Evolutionary conservation across 371 early-diverging fungal species (phyloP).

Genomic region (Haplosporangium sp.): DNA sequence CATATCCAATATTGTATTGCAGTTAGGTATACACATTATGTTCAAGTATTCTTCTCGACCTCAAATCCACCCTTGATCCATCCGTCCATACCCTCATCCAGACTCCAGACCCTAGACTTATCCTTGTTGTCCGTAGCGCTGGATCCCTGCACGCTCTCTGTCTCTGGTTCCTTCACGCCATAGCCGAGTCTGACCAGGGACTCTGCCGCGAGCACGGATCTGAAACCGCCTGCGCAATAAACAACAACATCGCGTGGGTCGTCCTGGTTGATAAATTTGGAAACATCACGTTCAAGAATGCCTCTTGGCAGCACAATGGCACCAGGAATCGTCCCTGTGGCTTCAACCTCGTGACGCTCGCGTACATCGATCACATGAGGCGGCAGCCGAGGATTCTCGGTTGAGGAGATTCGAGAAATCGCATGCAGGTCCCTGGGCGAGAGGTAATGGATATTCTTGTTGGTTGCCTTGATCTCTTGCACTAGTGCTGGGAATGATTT

Average conservation of each 20-base stretch:
- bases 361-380: constrained; percentile 57
- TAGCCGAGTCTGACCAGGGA: constrained; percentile 67
- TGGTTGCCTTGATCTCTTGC: constrained; percentile 44
- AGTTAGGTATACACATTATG: not conserved
- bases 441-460: constrained; percentile 52
- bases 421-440: constrained; percentile 53
- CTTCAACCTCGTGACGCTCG: constrained; percentile 53
- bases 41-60: constrained; percentile 23
- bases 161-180: constrained; percentile 49
- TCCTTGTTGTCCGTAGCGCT: not conserved
- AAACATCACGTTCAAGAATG: constrained; percentile 55
- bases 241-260: constrained; percentile 59
- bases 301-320: constrained; percentile 57
- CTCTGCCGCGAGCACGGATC: constrained; percentile 69
- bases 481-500: constrained; percentile 51
- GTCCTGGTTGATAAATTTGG: constrained; percentile 47
- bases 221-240: constrained; percentile 70
- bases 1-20: no score
- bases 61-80: constrained; percentile 49
- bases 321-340: constrained; percentile 57
- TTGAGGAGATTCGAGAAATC: constrained; percentile 2
- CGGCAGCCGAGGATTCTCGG: constrained; percentile 13
- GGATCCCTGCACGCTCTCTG: not conserved
- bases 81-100: constrained; percentile 51
- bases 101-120: constrained; percentile 32